Evolutionary conservation across 495 filamentous ascomycete species (phyloP), one percentile per base, ranked within the genome.

Genomic region (Talaromyces adpressus): DNA sequence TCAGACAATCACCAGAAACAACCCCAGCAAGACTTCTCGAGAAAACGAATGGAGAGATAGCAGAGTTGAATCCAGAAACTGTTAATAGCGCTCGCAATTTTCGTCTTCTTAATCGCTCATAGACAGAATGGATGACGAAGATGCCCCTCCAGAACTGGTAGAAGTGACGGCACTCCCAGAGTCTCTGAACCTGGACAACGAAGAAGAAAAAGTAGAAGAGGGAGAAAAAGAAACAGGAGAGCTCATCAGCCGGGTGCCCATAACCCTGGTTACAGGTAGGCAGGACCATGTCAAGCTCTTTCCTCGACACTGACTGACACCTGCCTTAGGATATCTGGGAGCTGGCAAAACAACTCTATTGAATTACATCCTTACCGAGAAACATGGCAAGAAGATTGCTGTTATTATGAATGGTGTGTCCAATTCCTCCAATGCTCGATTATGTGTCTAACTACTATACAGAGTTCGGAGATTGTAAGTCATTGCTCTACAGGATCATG

Each of bases 331-430:
- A 7, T 98, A 98, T 68, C 84, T 98, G 18, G 94, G 94, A 32
- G 90, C 94, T 25, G 94, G 94, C 20, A 98, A 98, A 73, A 98
- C 93, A 0, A 98, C 95, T 0, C 78, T 98, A 6, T 79, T 98
- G 53, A 98, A 98, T 70, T 95, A 98, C 72, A 97, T 98, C 51
- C 80, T 98, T 39, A 92, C 86, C 22, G 92, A 92, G 65, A 87
- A 91, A 61, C 94, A 98, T 83, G 93, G 93, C 70, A 98, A 97
- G 81, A 94, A 88, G 72, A 92, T 98, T 72, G 94, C 94, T 9
- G 94, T 98, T 27, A 98, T 98, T 63, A 85, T 98, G 77, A 98
- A 98, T 74, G 93, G 91, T 85, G 71, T 65, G 78, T 79, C 64
- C 49, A 22, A 14, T 14, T 25, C n/a, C 61, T 54, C 49, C 36